Conservation (phyloP, 2,329 filamentous ascomycete genomes). For the Neofusicoccum cordaticola region DNA sequence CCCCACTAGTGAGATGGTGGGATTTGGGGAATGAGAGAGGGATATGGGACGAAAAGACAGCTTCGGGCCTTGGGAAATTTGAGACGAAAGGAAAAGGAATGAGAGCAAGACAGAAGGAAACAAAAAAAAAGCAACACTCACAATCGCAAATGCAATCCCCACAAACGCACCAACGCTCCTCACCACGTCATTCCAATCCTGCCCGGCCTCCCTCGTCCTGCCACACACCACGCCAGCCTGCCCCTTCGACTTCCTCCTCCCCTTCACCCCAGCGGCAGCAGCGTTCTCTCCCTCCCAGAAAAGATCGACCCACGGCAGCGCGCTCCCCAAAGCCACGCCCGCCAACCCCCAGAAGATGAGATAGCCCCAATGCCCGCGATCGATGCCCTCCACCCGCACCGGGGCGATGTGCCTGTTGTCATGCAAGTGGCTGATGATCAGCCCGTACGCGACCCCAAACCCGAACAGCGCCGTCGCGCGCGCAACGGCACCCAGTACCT, state of each 20-base stretch:
- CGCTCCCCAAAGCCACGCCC: conserved; percentile 72
- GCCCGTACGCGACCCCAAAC: conserved; percentile 79
- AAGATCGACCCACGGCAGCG: conserved; percentile 81
- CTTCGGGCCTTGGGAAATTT: no score
- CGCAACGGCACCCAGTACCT: not conserved
- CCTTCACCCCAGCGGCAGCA: not conserved
- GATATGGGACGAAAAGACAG: not conserved
- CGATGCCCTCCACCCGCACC: conserved; percentile 58
- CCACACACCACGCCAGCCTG: conserved; percentile 18
- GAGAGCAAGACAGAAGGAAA: not conserved
- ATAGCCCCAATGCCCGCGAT: conserved; percentile 62
- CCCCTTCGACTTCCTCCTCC: conserved; percentile 17
- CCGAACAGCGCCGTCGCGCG: conserved; percentile 61
- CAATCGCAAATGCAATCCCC: conserved; percentile 77
- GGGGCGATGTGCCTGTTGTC: conserved; percentile 63
- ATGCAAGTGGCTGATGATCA: conserved; percentile 76
- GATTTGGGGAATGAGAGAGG: not conserved
- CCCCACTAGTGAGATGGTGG: not conserved
- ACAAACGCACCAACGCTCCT: conserved; percentile 69
- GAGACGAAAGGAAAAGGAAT: not conserved
- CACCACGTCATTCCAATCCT: conserved; percentile 72
- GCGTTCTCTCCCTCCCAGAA: conserved; percentile 60
- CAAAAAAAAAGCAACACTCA: conserved; percentile 51
- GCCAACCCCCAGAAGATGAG: conserved; percentile 77
- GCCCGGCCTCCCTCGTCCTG: conserved; percentile 40